A percentile compares a stretch with the other conserved stretches of the same genome.
Conservation (phyloP, 306 rosid species). For the Notholithocarpus densiflorus region DNA sequence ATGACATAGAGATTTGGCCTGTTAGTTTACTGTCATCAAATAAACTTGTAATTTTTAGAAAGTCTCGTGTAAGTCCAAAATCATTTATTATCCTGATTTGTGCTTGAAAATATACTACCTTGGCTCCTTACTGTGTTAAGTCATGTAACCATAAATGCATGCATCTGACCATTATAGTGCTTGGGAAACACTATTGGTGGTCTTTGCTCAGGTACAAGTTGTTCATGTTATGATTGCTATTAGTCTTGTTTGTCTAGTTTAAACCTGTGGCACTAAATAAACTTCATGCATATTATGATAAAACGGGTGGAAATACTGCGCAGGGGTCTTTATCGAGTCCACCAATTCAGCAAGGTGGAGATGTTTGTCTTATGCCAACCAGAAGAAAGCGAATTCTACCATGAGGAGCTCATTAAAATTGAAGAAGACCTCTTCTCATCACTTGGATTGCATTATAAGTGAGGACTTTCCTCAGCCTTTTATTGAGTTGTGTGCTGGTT, state of each 20-base stretch:
- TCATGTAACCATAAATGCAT: not conserved
- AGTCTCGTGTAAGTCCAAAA: not conserved
- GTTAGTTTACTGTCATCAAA: no score
- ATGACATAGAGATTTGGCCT: not conserved
- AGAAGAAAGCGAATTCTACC: constrained; percentile 80
- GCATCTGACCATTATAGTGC: not conserved
- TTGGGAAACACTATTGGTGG: not conserved
- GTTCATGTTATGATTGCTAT: not conserved
- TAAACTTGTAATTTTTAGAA: no score
- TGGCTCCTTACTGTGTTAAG: not conserved
- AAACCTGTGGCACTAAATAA: no score
- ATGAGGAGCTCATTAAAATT: constrained; percentile 76
- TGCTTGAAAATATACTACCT: not conserved
- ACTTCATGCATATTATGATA: not conserved
- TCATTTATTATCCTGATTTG: not conserved
- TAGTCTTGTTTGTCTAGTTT: not conserved
- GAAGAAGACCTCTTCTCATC: constrained; percentile 82
- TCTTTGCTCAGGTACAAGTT: not conserved
- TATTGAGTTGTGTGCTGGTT: constrained; percentile 16
- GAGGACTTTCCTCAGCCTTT: constrained; percentile 21
- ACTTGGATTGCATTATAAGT: constrained; percentile 89
- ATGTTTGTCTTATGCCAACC: constrained; percentile 87
- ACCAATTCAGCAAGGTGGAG: constrained; percentile 97
- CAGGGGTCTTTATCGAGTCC: constrained; percentile 99
- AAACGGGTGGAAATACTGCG: constrained; percentile 9